phyloP scores from a whole-genome alignment of 441 rosid genomes.

The Arabidopsis hybrid region DNA sequence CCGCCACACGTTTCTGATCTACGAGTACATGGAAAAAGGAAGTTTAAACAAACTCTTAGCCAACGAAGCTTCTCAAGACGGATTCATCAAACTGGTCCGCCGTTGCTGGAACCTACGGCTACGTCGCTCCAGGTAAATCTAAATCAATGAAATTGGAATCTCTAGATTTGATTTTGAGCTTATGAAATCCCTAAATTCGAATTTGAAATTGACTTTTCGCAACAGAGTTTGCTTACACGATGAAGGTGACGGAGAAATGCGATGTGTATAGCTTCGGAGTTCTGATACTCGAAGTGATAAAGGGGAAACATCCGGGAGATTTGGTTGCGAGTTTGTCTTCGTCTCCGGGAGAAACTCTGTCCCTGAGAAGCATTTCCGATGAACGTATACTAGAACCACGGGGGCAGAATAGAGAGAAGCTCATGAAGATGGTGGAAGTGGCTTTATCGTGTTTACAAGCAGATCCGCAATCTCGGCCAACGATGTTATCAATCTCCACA shows the following conservation, averaged over 20 bases:
- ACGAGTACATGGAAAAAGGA: constrained; percentile 47
- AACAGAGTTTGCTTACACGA: constrained; percentile 32
- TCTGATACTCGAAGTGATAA: constrained; percentile 33
- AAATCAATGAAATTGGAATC: neutral
- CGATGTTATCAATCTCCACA: constrained; percentile 45
- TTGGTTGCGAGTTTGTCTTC: constrained; percentile 25
- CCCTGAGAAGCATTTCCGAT: constrained; percentile 35
- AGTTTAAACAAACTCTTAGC: constrained; percentile 40
- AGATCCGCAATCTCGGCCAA: constrained; percentile 44
- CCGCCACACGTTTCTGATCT: constrained; percentile 39
- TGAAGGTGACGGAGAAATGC: constrained; percentile 34
- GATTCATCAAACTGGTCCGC: constrained; percentile 43
- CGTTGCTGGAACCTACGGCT: constrained; percentile 48
- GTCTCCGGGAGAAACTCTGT: neutral
- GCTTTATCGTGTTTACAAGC: constrained; percentile 40
- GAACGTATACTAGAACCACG: constrained; percentile 40
- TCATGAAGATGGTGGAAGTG: constrained; percentile 31
- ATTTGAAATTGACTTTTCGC: neutral
- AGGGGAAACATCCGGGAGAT: constrained; percentile 41
- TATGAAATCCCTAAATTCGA: neutral
- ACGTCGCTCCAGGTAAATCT: constrained; percentile 48
- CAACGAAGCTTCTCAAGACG: constrained; percentile 23
- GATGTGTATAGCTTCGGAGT: constrained; percentile 47
- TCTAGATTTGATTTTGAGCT: neutral
- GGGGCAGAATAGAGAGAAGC: constrained; percentile 28